A percentile compares a stretch with the other conserved stretches of the same genome.
phyloP scores from a whole-genome alignment of 1,139 yeast genomes.

The Zhuliangozyma blackwelliae region DNA sequence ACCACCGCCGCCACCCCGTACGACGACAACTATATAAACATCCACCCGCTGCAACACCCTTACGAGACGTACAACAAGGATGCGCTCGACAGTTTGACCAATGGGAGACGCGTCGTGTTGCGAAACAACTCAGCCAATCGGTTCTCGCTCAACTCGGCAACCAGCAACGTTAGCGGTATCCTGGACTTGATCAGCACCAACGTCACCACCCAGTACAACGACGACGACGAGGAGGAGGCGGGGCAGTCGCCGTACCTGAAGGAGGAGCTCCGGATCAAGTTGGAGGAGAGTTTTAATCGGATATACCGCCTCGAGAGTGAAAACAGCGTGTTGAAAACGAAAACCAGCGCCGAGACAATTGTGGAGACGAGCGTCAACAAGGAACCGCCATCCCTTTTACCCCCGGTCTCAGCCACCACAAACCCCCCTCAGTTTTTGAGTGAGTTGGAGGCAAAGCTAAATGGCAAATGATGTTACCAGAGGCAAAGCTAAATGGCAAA shows the following conservation, averaged over 20 bases:
- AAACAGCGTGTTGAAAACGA: slow-evolving; percentile 18
- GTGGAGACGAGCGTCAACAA: neutral
- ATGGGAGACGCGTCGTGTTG: neutral
- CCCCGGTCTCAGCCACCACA: too few relatives aligned
- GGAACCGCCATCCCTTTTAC: too few relatives aligned
- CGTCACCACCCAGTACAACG: slow-evolving; percentile 32
- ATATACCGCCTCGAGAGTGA: slow-evolving; percentile 34
- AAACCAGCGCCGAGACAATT: slow-evolving; percentile 2
- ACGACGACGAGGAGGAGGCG: slow-evolving; percentile 7
- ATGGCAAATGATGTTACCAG: too few relatives aligned
- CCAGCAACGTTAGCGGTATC: slow-evolving; percentile 40
- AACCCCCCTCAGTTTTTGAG: too few relatives aligned
- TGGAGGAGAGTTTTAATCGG: slow-evolving; percentile 40
- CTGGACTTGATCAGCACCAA: slow-evolving; percentile 40
- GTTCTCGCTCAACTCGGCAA: slow-evolving; percentile 37
- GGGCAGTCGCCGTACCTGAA: slow-evolving; percentile 18
- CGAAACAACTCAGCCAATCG: slow-evolving; percentile 17
- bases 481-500: too few relatives aligned
- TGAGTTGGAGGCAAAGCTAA: too few relatives aligned
- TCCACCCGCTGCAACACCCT: slow-evolving; percentile 17
- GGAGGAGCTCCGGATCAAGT: slow-evolving; percentile 29
- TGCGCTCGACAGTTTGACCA: slow-evolving; percentile 29
- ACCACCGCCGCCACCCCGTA: slow-evolving; percentile 14
- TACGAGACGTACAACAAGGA: slow-evolving; percentile 32
- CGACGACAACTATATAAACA: slow-evolving; percentile 29